phyloP scores from a whole-genome alignment of 352 stramenopile species.

The Globisporangium alternatum region DNA sequence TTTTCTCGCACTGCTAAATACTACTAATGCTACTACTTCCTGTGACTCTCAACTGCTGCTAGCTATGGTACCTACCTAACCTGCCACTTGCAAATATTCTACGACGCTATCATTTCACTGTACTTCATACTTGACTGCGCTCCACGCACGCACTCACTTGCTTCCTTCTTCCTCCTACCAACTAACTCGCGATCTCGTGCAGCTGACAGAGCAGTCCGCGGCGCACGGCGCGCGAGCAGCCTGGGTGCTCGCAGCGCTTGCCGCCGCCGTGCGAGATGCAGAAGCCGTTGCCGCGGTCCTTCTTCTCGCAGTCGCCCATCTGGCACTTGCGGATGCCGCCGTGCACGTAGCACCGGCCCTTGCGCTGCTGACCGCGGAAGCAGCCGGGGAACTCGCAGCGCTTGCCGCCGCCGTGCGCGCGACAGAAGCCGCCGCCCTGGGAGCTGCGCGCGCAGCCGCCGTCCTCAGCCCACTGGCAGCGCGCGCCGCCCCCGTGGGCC shows the following conservation, averaged over 20 bases:
- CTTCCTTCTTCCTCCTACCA: neutral
- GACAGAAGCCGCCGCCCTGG: constrained; percentile 76
- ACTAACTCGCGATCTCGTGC: constrained; percentile 18
- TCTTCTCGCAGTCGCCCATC: constrained; percentile 74
- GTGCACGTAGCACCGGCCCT: constrained; percentile 82
- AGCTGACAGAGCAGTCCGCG: constrained; percentile 29
- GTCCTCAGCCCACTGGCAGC: constrained; percentile 60
- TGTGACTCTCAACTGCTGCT: neutral
- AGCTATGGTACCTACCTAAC: neutral
- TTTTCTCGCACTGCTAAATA: neutral
- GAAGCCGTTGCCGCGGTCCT: constrained; percentile 71
- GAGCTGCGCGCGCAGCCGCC: constrained; percentile 69
- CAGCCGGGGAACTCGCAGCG: constrained; percentile 76
- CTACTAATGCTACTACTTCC: neutral
- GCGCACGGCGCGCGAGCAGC: constrained; percentile 28
- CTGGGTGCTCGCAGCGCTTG: constrained; percentile 27
- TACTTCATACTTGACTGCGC: neutral
- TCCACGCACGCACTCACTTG: neutral
- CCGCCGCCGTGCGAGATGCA: constrained; percentile 43
- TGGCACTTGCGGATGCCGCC: constrained; percentile 83
- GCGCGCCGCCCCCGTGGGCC: constrained; percentile 63
- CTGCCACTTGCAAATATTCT: neutral
- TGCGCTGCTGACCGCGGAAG: constrained; percentile 71
- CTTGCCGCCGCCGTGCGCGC: constrained; percentile 77
- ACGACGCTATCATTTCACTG: neutral